phyloP scores from a whole-genome alignment of 495 filamentous ascomycete species.

The Podospora conica region DNA sequence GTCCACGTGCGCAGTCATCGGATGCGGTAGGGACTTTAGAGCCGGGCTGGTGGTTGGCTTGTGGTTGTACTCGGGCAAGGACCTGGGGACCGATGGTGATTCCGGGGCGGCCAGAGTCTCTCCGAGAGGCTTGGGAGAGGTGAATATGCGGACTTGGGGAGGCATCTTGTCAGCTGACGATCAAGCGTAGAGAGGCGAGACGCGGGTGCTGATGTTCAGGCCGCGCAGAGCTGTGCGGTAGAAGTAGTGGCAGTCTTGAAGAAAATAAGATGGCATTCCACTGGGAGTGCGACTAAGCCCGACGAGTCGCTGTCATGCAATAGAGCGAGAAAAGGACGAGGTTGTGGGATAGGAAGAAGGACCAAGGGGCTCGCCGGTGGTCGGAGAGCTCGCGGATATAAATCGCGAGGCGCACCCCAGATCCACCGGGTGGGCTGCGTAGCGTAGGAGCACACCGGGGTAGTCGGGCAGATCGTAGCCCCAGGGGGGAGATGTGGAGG shows the following conservation, averaged over 20 bases:
- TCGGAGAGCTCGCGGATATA: constrained; percentile 23
- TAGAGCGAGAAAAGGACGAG: constrained; percentile 2
- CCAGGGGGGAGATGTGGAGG: background rate
- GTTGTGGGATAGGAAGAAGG: background rate
- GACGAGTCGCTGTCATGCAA: background rate
- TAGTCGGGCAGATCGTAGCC: background rate
- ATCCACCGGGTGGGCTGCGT: background rate
- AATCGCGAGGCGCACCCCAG: constrained; percentile 4
- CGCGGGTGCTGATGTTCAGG: constrained; percentile 67
- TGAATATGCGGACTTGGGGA: constrained; percentile 55
- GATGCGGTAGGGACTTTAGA: constrained; percentile 24
- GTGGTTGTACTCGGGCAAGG: constrained; percentile 26
- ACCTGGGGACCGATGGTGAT: constrained; percentile 23
- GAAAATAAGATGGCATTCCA: constrained; percentile 74
- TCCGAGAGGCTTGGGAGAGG: constrained; percentile 63
- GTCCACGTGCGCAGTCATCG: constrained; percentile 33
- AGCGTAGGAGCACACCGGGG: background rate
- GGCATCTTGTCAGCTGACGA: constrained; percentile 41
- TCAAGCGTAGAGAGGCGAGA: constrained; percentile 70
- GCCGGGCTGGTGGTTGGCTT: constrained; percentile 24
- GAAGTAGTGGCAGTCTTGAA: constrained; percentile 89
- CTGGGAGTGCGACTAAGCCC: constrained; percentile 24
- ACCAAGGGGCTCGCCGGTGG: constrained; percentile 10
- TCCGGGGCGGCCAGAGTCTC: constrained; percentile 49
- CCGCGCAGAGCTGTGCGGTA: constrained; percentile 80